Conservation (phyloP, 176 grass and related monocot species). For the Avena sativa region DNA sequence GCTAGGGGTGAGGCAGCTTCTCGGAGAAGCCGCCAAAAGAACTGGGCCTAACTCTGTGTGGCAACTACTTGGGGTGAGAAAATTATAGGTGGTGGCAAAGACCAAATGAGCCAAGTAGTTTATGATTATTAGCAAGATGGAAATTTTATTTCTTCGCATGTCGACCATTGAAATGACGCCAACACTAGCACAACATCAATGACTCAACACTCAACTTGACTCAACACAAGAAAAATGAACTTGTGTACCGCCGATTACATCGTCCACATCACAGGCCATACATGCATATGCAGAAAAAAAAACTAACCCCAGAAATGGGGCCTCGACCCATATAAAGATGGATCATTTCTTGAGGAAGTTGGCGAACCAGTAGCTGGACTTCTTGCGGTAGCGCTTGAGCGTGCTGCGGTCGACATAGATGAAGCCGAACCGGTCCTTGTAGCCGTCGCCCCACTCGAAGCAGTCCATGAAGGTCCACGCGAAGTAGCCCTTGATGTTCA, state of each 20-base stretch:
- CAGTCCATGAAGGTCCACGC: slow-evolving; percentile 75
- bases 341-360: slow-evolving; percentile 47
- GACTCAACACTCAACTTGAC: background rate
- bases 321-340: background rate
- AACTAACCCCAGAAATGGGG: background rate
- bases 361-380: slow-evolving; percentile 60
- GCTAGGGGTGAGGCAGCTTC: no score
- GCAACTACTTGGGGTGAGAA: no score
- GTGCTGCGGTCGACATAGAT: slow-evolving; percentile 57
- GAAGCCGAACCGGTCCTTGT: slow-evolving; percentile 63
- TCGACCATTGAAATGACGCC: background rate
- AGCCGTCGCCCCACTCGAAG: slow-evolving; percentile 71
- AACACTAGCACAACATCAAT: background rate
- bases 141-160: background rate
- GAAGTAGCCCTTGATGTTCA: slow-evolving; percentile 65
- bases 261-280: background rate
- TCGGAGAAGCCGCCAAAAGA: no score
- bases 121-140: no score
- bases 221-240: background rate
- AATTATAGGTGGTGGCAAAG: no score
- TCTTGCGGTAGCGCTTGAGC: slow-evolving; percentile 72
- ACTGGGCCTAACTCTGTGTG: no score
- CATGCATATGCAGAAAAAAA: background rate
- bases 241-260: background rate
- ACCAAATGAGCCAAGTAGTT: no score